A percentile compares a stretch with the other conserved stretches of the same genome.
These are phyloP conservation scores for Penicillium macrosclerotiorum DNA, from an alignment of 495 filamentous ascomycete genomes.

Conservation along the genomic window DNA sequence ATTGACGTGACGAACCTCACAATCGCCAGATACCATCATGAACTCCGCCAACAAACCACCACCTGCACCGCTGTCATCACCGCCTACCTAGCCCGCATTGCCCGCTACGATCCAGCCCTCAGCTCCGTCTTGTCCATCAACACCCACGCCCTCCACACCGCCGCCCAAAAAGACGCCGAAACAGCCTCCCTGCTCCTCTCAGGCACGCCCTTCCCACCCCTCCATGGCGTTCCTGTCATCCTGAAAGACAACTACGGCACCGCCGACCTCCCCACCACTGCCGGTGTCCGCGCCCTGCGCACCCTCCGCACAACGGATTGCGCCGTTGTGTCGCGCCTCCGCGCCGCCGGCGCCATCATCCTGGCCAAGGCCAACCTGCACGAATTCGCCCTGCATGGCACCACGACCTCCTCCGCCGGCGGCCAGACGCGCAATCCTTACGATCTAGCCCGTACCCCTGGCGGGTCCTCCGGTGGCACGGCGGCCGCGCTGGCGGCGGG, in stretches of 20 bases:
- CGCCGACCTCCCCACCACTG: conserved; percentile 52
- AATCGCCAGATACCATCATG: conserved; percentile 51
- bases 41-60: conserved; percentile 44
- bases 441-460: conserved; percentile 58
- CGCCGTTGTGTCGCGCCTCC: conserved; percentile 43
- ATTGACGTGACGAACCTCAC: conserved; percentile 53
- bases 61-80: conserved; percentile 53
- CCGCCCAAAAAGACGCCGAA: conserved; percentile 44
- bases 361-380: conserved; percentile 66
- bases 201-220: conserved; percentile 5
- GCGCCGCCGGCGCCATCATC: conserved; percentile 59
- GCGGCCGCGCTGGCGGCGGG: conserved; percentile 59
- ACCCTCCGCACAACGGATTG: conserved; percentile 48
- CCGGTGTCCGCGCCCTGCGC: conserved; percentile 46
- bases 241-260: conserved; percentile 66
- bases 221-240: conserved; percentile 56
- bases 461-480: conserved; percentile 63
- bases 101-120: conserved; percentile 52
- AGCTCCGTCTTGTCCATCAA: conserved; percentile 58
- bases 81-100: conserved; percentile 54
- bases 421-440: conserved; percentile 65
- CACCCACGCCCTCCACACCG: conserved; percentile 44
- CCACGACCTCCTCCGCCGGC: conserved; percentile 57
- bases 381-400: conserved; percentile 62
- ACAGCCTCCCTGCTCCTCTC: conserved; percentile 26